Conservation (phyloP, 345 rosid genomes). For the Eucalyptus camaldulensis region DNA sequence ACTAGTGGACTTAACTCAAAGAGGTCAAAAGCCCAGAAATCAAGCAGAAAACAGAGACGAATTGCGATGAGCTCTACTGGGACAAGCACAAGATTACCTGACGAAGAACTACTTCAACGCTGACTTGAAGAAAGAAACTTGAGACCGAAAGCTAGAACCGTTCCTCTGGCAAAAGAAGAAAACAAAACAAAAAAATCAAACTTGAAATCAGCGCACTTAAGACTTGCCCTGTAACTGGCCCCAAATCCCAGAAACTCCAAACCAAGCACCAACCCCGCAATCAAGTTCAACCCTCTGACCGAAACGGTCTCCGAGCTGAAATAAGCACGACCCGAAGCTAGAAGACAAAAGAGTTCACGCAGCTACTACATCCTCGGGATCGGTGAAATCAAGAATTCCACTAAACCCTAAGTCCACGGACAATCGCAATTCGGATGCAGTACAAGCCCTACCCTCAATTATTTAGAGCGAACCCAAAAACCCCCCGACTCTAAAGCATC, state of each 20-base stretch:
- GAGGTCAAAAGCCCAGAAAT: not conserved
- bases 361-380: not conserved
- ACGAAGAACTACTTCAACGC: not conserved
- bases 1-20: not conserved
- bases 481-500: not conserved
- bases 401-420: not conserved
- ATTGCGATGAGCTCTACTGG: not conserved
- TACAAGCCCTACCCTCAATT: not conserved
- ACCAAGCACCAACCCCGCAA: not conserved
- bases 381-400: not conserved
- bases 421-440: not conserved
- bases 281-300: not conserved
- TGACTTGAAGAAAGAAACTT: not conserved
- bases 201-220: not conserved
- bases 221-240: not conserved
- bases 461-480: not conserved
- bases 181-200: not conserved
- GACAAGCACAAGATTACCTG: not conserved
- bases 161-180: not conserved
- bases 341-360: not conserved
- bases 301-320: not conserved
- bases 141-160: not conserved
- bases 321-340: not conserved
- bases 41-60: not conserved
- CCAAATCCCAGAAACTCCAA: not conserved